Base-by-base conservation (phyloP, 495 filamentous ascomycete species). In the Hyphodiscus hymeniophilus region DNA sequence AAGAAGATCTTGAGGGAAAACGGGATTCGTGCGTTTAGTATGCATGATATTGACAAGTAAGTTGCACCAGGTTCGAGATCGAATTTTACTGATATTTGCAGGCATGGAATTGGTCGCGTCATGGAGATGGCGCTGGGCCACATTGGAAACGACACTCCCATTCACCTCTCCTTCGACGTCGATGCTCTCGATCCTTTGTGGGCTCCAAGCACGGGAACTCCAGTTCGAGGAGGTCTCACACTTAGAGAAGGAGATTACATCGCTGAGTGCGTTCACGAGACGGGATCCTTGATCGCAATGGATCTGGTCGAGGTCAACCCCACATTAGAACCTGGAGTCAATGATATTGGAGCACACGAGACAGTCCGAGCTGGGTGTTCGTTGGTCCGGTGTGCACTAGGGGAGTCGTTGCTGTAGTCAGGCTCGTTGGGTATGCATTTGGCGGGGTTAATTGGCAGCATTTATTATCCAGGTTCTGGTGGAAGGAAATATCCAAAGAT, bases 241-340 rank as follows among this genome's bases (percentile, higher is more conserved):
- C 73, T 99, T 56, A 76, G 92, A 34, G 92, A 99, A 70, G 92
- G 94, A 35, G 94, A 97, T 62, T 99, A 84, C 70, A 99, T 99
- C 66, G 94, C 89, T 57, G 92, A 99, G 68, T 87, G 82, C 57
- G 88, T 99, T 24, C 89, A 95, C 61, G 80, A 90, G 72, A 95
- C 90, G 2, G 94, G 94, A 20, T 89, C 81, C 60, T 64, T 97
- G 48, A 74, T 97, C 6, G 89, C 91, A 11, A 80, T 99, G 69
- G 92, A 99, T 63, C 69, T 99, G 61, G 94, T 84, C 50, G 92
- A 99, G 67, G 94, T 99, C 48, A 99, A 99, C 69, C 91, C 91
- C 7, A 84, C 78, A 49, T 67, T 94, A 51, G 90, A 86, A 54
- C 67, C 69, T 13, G 74, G 65, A 21, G 51, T 48, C 24, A 60